Conservation (phyloP, 2,329 filamentous ascomycete species). For the Aureobasidium sp. region DNA sequence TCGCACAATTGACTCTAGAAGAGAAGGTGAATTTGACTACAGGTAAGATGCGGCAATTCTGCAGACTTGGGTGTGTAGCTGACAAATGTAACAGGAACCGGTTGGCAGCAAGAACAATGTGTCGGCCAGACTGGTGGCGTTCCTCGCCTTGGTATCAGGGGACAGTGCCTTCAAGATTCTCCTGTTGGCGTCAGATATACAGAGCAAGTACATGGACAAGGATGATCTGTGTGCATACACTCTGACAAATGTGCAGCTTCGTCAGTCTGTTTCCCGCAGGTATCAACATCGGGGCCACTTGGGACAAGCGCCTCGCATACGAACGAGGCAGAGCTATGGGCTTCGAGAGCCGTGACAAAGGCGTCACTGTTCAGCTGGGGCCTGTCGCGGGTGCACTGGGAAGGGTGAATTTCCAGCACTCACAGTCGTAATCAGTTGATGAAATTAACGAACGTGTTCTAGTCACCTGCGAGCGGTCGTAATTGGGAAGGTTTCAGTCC, state of each 20-base stretch:
- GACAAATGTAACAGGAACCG: slow-evolving; percentile 17
- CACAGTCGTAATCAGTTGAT: no score
- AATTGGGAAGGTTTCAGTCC: slow-evolving; percentile 37
- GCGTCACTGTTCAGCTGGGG: slow-evolving; percentile 38
- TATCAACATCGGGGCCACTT: slow-evolving; percentile 30
- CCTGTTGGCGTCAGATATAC: slow-evolving; percentile 33
- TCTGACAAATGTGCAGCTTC: slow-evolving; percentile 53
- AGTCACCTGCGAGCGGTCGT: slow-evolving; percentile 31
- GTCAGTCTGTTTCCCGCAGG: slow-evolving; percentile 31
- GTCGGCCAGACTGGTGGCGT: slow-evolving; percentile 33
- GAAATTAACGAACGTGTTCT: neutral
- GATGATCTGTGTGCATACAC: no score
- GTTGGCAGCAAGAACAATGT: slow-evolving; percentile 23
- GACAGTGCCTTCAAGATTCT: slow-evolving; percentile 34
- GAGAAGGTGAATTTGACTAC: slow-evolving; percentile 32
- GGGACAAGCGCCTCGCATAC: slow-evolving; percentile 39
- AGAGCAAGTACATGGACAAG: slow-evolving; percentile 21
- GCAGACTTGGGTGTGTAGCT: neutral
- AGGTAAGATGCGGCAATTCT: slow-evolving; percentile 18
- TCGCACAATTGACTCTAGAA: slow-evolving; percentile 29
- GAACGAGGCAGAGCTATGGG: slow-evolving; percentile 31
- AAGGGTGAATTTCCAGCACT: slow-evolving; percentile 37
- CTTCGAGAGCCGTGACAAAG: slow-evolving; percentile 27
- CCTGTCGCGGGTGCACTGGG: slow-evolving; percentile 39
- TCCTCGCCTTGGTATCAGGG: slow-evolving; percentile 29